Percentiles rank a stretch among this genome's conserved stretches.
phyloP scores from a whole-genome alignment of 495 filamentous ascomycete genomes.

The Talaromyces thailandensis region DNA sequence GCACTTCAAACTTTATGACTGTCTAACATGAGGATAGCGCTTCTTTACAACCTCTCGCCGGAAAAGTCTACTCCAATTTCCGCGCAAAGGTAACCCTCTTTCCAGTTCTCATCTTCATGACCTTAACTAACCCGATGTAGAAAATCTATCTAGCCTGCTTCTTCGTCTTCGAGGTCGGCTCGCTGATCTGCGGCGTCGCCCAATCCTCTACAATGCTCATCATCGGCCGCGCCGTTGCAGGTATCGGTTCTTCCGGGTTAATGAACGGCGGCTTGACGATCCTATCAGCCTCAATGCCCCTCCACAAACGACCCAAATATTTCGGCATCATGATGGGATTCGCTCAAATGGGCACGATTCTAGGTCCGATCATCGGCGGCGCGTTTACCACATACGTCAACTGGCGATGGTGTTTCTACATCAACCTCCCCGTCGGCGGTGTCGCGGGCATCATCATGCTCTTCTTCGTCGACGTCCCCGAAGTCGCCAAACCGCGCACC shows the following conservation, averaged over 20 bases:
- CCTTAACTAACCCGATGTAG: slow-evolving; percentile 7
- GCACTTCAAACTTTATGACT: neutral
- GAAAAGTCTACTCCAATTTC: slow-evolving; percentile 39
- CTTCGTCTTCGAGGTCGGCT: slow-evolving; percentile 33
- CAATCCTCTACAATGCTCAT: slow-evolving; percentile 35
- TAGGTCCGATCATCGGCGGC: slow-evolving; percentile 33
- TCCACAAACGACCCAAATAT: slow-evolving; percentile 25
- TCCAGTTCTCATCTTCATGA: neutral
- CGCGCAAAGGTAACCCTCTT: slow-evolving; percentile 23
- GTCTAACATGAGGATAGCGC: slow-evolving; percentile 15
- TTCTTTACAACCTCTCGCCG: slow-evolving; percentile 35
- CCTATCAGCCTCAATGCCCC: slow-evolving; percentile 32
- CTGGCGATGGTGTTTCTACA: slow-evolving; percentile 54
- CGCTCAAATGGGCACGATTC: slow-evolving; percentile 24
- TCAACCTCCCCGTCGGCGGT: slow-evolving; percentile 54
- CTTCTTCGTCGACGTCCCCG: slow-evolving; percentile 39
- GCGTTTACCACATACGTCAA: slow-evolving; percentile 31
- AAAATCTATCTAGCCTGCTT: slow-evolving; percentile 27
- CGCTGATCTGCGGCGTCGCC: slow-evolving; percentile 33
- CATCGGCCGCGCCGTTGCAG: slow-evolving; percentile 34
- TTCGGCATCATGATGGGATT: slow-evolving; percentile 33
- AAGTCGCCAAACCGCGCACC: slow-evolving; percentile 28
- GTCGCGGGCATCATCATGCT: slow-evolving; percentile 35
- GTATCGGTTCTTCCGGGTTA: slow-evolving; percentile 34
- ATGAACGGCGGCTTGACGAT: slow-evolving; percentile 46